phyloP scores from a whole-genome alignment of 2,329 filamentous ascomycete species.

The Neurospora sp. region DNA sequence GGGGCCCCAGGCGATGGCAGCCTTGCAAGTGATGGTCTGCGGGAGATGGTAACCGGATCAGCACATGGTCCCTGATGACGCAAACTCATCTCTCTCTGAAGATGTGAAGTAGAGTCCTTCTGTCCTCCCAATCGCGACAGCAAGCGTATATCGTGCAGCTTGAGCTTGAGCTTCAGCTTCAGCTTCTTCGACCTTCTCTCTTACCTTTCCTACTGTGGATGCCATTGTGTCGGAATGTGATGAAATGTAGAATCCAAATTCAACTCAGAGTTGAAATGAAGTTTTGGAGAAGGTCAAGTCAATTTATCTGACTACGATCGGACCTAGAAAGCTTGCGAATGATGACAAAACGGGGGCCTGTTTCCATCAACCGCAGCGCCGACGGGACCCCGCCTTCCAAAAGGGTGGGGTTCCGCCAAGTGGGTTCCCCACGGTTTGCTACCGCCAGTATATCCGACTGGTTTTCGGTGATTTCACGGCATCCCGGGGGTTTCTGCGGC shows the following conservation, averaged over 20 bases:
- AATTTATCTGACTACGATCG: background rate
- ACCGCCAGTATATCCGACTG: conserved; percentile 5
- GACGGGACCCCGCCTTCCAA: background rate
- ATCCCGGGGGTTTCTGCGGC: conserved; percentile 5
- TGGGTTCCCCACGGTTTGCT: background rate
- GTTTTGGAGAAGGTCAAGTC: background rate
- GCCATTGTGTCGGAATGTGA: conserved; percentile 13
- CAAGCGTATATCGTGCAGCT: background rate
- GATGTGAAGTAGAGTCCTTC: background rate
- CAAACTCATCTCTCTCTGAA: background rate
- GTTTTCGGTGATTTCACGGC: conserved; percentile 19
- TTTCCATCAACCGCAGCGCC: background rate
- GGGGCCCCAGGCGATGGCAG: conserved; percentile 94
- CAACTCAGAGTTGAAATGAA: background rate
- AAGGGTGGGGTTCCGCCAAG: background rate
- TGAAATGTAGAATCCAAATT: background rate
- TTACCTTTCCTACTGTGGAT: conserved; percentile 19
- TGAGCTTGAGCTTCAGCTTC: background rate
- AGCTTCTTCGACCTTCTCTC: background rate
- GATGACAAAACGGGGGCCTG: background rate
- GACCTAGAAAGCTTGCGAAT: background rate
- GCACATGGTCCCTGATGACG: conserved; percentile 1
- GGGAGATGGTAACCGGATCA: background rate
- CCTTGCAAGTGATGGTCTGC: conserved; percentile 93
- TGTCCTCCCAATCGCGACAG: background rate